These are phyloP conservation scores for Clathrus columnatus DNA, from an alignment of 768 basidiomycete species.

Conservation along the genomic window DNA sequence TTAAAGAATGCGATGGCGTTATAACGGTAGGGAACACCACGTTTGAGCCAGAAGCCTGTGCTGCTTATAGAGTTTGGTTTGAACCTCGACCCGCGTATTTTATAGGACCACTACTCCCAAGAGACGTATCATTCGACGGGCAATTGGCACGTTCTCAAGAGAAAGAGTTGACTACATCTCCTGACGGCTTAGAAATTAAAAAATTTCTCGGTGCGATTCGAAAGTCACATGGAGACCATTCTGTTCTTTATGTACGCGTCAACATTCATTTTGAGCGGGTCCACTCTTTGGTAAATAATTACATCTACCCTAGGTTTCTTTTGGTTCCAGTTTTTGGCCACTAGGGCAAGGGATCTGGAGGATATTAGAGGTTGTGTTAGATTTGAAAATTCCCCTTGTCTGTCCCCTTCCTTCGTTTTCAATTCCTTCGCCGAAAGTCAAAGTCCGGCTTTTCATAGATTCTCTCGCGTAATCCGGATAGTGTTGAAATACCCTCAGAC, in stretches of 20 bases:
- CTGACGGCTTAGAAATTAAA: background rate
- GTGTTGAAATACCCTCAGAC: slow-evolving; percentile 5
- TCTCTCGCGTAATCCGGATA: slow-evolving; percentile 13
- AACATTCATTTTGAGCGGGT: no score
- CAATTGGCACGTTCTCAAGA: background rate
- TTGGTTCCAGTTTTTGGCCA: background rate
- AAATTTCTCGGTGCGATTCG: background rate
- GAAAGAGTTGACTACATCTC: background rate
- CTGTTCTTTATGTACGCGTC: slow-evolving; percentile 17
- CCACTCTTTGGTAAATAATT: background rate
- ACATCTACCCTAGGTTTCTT: background rate
- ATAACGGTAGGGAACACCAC: background rate
- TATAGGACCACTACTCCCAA: slow-evolving; percentile 5
- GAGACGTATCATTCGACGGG: background rate
- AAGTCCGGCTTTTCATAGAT: background rate
- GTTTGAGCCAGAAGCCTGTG: background rate
- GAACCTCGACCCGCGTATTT: background rate
- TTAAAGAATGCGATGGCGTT: background rate
- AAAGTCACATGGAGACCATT: slow-evolving; percentile 14
- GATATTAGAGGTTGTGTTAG: slow-evolving; percentile 11
- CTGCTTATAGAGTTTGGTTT: slow-evolving; percentile 6
- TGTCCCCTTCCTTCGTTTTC: background rate
- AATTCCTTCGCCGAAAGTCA: slow-evolving; percentile 8
- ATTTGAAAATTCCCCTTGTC: slow-evolving; percentile 16
- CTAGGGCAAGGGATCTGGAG: background rate